Conservation (phyloP, 75 land plant genomes). For the Pseudotsuga menziesii region DNA sequence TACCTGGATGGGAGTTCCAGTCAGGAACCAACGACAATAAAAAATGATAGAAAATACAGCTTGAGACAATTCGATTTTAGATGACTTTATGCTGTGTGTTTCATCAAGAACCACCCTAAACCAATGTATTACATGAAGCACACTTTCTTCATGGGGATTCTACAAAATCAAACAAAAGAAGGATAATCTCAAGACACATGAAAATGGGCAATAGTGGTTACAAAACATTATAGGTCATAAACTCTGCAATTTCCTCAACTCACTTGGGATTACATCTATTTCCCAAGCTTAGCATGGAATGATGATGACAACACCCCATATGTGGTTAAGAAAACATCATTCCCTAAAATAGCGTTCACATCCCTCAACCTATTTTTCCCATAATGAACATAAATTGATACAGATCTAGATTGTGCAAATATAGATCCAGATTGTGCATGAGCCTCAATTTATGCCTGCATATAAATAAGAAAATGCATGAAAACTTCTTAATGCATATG, state of each 20-base stretch:
- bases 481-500: background rate
- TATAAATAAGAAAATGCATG: background rate
- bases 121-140: conserved; percentile 74
- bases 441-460: conserved; percentile 74
- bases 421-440: conserved; percentile 59
- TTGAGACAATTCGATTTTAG: conserved; percentile 45
- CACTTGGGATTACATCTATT: background rate
- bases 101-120: conserved; percentile 87
- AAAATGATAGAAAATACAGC: conserved; percentile 62
- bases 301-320: conserved; percentile 68
- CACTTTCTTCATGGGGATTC: conserved; percentile 33
- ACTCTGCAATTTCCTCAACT: background rate
- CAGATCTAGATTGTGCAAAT: too few species aligned
- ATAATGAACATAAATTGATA: conserved; percentile 84
- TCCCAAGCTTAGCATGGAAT: conserved; percentile 20
- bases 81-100: conserved; percentile 82
- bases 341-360: conserved; percentile 27
- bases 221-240: background rate
- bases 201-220: background rate
- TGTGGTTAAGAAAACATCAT: conserved; percentile 84
- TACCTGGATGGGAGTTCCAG: conserved; percentile 95
- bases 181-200: background rate
- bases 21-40: conserved; percentile 83
- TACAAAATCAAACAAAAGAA: conserved; percentile 6
- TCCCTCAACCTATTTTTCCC: conserved; percentile 48